These are phyloP conservation scores for Pseudoturritis turrita DNA, from an alignment of 345 rosid species.

Conservation along the genomic window DNA sequence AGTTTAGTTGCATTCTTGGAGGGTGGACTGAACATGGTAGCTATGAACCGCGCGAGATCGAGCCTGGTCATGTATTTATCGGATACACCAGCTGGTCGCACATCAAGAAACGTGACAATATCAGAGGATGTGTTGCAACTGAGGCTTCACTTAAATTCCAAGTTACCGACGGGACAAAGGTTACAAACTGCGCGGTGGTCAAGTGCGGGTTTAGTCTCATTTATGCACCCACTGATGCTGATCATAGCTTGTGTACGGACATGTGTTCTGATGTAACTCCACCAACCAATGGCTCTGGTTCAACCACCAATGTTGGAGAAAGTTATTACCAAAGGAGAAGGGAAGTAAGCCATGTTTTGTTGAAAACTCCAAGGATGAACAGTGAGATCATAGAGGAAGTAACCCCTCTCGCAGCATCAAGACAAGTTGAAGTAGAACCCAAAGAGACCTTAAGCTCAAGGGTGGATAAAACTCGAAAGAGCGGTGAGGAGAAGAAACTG, in stretches of 20 bases:
- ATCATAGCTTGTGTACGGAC: background rate
- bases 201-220: conserved; percentile 20
- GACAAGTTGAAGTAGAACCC: too few relatives aligned
- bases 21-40: conserved; percentile 6
- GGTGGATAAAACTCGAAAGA: too few relatives aligned
- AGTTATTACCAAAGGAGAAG: too few relatives aligned
- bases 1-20: conserved; percentile 19
- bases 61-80: conserved; percentile 13
- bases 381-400: too few relatives aligned
- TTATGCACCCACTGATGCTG: conserved; percentile 14
- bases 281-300: background rate
- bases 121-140: background rate
- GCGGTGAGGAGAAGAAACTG: too few relatives aligned
- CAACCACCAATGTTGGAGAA: too few relatives aligned
- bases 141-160: background rate
- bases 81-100: conserved; percentile 9
- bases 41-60: background rate
- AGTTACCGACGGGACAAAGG: background rate
- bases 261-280: too few relatives aligned
- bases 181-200: background rate
- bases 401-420: too few relatives aligned
- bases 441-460: too few relatives aligned
- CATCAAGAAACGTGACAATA: background rate
- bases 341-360: too few relatives aligned
- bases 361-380: too few relatives aligned